These are phyloP conservation scores for Cytospora leucostoma DNA, from an alignment of 2,329 filamentous ascomycete genomes.

Conservation along the genomic window DNA sequence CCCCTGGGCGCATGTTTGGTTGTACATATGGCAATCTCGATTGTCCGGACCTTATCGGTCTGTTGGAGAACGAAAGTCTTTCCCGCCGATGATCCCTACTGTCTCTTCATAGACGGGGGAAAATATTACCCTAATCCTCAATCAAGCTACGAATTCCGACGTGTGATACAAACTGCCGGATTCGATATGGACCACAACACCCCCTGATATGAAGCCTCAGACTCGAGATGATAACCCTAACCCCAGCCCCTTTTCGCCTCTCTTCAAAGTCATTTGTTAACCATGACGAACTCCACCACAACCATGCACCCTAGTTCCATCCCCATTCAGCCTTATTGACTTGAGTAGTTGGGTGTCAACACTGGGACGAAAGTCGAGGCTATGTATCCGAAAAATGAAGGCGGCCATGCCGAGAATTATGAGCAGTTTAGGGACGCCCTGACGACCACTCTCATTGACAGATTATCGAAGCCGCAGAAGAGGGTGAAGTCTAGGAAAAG, in stretches of 20 bases:
- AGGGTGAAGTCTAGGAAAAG: conserved; percentile 41
- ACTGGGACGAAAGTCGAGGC: background rate
- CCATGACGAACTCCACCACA: too few species aligned
- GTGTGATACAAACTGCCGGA: background rate
- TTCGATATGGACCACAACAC: too few species aligned
- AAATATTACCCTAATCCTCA: background rate
- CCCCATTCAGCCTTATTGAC: too few species aligned
- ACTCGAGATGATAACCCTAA: too few species aligned
- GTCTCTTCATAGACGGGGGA: too few species aligned
- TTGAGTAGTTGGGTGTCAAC: too few species aligned
- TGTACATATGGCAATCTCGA: too few species aligned
- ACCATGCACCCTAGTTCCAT: background rate
- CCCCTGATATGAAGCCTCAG: too few species aligned
- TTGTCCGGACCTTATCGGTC: background rate
- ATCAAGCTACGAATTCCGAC: background rate
- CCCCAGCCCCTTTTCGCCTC: background rate
- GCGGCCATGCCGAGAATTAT: conserved; percentile 50
- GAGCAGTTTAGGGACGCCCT: conserved; percentile 74
- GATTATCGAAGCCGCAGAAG: conserved; percentile 52
- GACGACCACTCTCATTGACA: conserved; percentile 67
- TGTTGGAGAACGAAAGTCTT: conserved; percentile 11
- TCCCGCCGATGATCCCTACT: background rate
- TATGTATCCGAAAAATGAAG: background rate
- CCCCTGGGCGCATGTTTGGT: background rate
- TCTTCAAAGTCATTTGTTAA: too few species aligned